phyloP scores from a whole-genome alignment of 306 rosid genomes.

The Acacia acuminata region DNA sequence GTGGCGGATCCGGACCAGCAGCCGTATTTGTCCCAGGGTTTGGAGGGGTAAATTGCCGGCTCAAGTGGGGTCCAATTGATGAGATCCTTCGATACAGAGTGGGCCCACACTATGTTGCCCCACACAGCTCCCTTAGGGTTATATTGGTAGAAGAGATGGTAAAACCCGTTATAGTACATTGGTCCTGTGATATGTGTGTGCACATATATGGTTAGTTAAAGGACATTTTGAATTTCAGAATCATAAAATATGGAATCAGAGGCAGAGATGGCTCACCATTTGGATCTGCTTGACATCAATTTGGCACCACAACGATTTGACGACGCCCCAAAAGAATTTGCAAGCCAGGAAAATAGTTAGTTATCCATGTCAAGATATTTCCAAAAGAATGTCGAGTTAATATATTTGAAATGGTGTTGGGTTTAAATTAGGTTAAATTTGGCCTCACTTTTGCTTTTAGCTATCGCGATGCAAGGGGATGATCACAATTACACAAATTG shows the following conservation, averaged over 20 bases:
- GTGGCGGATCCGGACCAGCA: constrained; percentile 96
- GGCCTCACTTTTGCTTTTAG: too few relatives aligned
- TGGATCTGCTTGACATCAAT: constrained; percentile 55
- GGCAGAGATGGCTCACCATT: constrained; percentile 55
- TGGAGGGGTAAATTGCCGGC: constrained; percentile 63
- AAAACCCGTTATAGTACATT: constrained; percentile 72
- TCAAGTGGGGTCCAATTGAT: constrained; percentile 72
- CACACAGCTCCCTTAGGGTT: constrained; percentile 89
- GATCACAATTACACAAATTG: too few relatives aligned
- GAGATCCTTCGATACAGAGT: constrained; percentile 73
- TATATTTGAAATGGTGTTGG: not conserved
- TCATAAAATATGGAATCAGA: not conserved
- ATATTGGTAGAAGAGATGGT: constrained; percentile 84
- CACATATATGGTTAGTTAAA: not conserved
- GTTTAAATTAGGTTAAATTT: too few relatives aligned
- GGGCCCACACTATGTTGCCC: constrained; percentile 98
- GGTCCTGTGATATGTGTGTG: constrained; percentile 54
- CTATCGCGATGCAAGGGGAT: too few relatives aligned
- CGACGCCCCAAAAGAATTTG: constrained; percentile 10
- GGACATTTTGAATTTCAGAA: not conserved
- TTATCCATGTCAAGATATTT: not conserved
- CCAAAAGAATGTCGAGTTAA: not conserved
- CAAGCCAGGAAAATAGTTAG: not conserved
- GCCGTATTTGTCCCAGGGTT: constrained; percentile 74
- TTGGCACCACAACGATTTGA: constrained; percentile 16